Evolutionary conservation across 139 green algal genomes (phyloP), one percentile per base, ranked within the genome.

Genomic region (Chlamydomonas schloesseri): DNA sequence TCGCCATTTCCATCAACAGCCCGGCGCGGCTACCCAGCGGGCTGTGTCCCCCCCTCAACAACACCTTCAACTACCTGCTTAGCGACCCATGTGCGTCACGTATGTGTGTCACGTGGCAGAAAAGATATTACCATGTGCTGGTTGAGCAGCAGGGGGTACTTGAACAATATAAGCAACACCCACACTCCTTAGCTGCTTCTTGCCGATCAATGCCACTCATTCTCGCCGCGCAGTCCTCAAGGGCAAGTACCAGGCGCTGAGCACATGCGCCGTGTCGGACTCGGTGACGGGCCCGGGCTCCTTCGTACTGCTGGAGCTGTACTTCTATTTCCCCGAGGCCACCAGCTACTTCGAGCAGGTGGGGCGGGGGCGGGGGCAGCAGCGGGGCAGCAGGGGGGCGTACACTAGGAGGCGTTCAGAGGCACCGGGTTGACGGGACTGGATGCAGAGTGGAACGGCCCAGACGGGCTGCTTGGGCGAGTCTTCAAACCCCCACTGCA

Each of bases 21-120:
- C 58, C 75, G 11, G 75, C 21, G 6, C 10, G n/a, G 34, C 50
- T 71, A 0, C 75, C 75, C 10, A 10, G 0, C 0, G 2, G 3
- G 6, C 24, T 71, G 24, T 82, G 75, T 36, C 9, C 23, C 1
- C 34, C 57, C 17, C 75, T 82, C 13, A 82, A 72, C 75, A 36
- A 82, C 58, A 58, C 57, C 23, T 26, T 82, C 31, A 82, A 81
- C 73, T 81, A 47, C 50, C 73, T 81, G 18, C 73, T 81, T 3
- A 37, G 53, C 3, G 73, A 81, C 21, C 73, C 73, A 50, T 50
- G 42, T 50, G 42, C 5, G 42, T 50, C n/a, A n/a, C n/a, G n/a
- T n/a, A n/a, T n/a, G n/a, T n/a, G n/a, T n/a, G n/a, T n/a, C n/a
- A n/a, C n/a, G n/a, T n/a, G n/a, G n/a, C n/a, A n/a, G n/a, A n/a